A percentile compares a stretch with the other conserved stretches of the same genome.
Evolutionary conservation across 2,329 filamentous ascomycete genomes (phyloP).

Genomic region (Ophiobolus disseminans): DNA sequence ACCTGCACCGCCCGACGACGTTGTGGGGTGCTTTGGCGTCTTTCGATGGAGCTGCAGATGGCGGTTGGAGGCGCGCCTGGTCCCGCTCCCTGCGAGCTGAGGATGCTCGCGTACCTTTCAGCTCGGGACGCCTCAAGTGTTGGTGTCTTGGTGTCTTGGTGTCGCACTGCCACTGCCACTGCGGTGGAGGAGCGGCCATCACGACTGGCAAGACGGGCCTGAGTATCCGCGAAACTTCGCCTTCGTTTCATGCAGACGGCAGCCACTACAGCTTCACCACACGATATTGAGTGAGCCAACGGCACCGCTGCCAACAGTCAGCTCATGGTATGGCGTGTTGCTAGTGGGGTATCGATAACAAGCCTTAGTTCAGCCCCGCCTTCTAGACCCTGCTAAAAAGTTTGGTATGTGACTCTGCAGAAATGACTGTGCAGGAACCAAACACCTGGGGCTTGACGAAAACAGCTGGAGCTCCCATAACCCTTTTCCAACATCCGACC

Average conservation of each 20-base stretch:
- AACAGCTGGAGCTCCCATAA: not conserved
- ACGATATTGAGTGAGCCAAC: constrained; percentile 1
- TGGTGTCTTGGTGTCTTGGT: not conserved
- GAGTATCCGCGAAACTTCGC: no score
- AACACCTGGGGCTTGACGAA: not conserved
- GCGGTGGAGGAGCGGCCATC: no score
- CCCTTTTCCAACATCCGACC: constrained; percentile 4
- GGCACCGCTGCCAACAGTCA: constrained; percentile 2
- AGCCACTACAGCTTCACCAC: not conserved
- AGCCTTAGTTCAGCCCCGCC: constrained; percentile 5
- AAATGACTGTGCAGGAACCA: no score
- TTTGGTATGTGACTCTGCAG: constrained; percentile 8
- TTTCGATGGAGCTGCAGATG: not conserved
- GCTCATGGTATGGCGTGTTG: constrained; percentile 1
- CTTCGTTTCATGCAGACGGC: no score
- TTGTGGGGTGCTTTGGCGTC: not conserved
- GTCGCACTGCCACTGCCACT: no score
- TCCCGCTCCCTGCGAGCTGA: constrained; percentile 6
- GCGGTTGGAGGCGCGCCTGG: constrained; percentile 12
- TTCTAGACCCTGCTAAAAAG: constrained; percentile 7
- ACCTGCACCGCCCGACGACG: constrained; percentile 9
- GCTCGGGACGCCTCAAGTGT: constrained; percentile 4
- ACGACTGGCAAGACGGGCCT: no score
- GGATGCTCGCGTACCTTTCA: not conserved
- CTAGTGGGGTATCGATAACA: constrained; percentile 9